Base-by-base conservation (phyloP, 352 stramenopile genomes). In the Pythium coloratum region DNA sequence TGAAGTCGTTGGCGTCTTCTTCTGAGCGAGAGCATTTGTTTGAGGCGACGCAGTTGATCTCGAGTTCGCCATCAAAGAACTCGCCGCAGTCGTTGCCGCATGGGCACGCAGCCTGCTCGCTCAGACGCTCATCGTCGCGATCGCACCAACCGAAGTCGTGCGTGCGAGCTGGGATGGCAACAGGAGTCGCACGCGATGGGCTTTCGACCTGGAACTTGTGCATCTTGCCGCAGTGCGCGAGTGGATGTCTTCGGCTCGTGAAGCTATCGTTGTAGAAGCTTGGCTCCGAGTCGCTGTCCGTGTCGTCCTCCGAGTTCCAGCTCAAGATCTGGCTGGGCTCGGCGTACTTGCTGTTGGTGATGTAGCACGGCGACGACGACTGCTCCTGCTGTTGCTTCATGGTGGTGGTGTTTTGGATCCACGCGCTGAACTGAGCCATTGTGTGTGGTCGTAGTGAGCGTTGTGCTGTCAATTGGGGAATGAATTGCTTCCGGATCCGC, bases 221-320 rank as follows among this genome's bases (percentile, higher is more conserved):
- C 18, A 42, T 64, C 53, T 76, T 76, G 26, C 26, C 13, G 34
- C 71, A 68, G 46, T 63, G 66, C 51, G 81, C 80, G 73, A 84
- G 82, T 47, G 53, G 72, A 30, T 81, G 63, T 70, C 85, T 78
- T 59, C 82, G 76, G 66, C 78, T 66, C 64, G 82, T 65, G 54
- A 84, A 76, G 50, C 83, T 78, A 62, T 80, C 75, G 20, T 70
- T 82, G 71, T 71, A 70, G 68, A 75, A 79, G 50, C 73, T 79
- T 28, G 73, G 77, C 47, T 89, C 80, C 58, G 80, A 87, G 62
- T 91, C 82, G 67, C 75, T 84, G 75, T 91, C 80, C 8, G 82
- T 91, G 64, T 91, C 82, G 38, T 89, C 80, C 42, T 84, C 75
- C 32, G 82, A 90, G 26, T 80, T 76, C 67, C 67, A 73, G 60